A percentile compares a stretch with the other conserved stretches of the same genome.
These are phyloP conservation scores for Brasilioporus rufonigricans DNA, from an alignment of 768 basidiomycete genomes.

Conservation along the genomic window DNA sequence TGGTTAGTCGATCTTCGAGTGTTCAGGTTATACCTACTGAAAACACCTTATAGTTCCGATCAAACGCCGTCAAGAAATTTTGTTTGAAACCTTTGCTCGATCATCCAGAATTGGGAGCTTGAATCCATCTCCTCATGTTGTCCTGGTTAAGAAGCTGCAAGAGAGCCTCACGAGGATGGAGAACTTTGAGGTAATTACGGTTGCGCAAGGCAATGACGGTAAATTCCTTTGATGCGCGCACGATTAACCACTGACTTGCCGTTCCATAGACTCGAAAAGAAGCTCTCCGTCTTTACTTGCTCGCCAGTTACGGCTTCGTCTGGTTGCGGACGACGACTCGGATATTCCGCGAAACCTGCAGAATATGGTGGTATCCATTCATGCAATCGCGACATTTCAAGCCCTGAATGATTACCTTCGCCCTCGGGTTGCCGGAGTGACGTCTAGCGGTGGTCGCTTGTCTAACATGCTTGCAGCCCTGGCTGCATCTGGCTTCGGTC, in stretches of 20 bases:
- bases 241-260: slow-evolving; percentile 1
- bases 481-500: slow-evolving; percentile 69
- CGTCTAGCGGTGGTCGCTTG: slow-evolving; percentile 60
- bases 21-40: slow-evolving; percentile 4
- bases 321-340: slow-evolving; percentile 86
- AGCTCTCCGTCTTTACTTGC: slow-evolving; percentile 91
- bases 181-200: slow-evolving; percentile 90
- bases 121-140: slow-evolving; percentile 60
- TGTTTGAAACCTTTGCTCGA: slow-evolving; percentile 76
- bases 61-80: slow-evolving; percentile 66
- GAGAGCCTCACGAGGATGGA: slow-evolving; percentile 96
- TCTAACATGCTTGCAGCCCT: slow-evolving; percentile 92
- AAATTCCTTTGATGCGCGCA: slow-evolving; percentile 4
- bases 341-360: slow-evolving; percentile 84
- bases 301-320: slow-evolving; percentile 83
- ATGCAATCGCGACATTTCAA: slow-evolving; percentile 97
- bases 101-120: slow-evolving; percentile 42
- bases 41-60: slow-evolving; percentile 50
- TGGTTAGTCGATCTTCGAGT: slow-evolving; percentile 8
- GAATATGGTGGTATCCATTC: slow-evolving; percentile 95
- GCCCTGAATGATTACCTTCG: slow-evolving; percentile 95
- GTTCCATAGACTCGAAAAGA: slow-evolving; percentile 72
- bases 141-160: slow-evolving; percentile 93
- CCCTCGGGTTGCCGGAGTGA: slow-evolving; percentile 77
- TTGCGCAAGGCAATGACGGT: slow-evolving; percentile 83